Evolutionary conservation across 2,329 filamentous ascomycete genomes (phyloP).

Genomic region (Cryphonectria japonica): DNA sequence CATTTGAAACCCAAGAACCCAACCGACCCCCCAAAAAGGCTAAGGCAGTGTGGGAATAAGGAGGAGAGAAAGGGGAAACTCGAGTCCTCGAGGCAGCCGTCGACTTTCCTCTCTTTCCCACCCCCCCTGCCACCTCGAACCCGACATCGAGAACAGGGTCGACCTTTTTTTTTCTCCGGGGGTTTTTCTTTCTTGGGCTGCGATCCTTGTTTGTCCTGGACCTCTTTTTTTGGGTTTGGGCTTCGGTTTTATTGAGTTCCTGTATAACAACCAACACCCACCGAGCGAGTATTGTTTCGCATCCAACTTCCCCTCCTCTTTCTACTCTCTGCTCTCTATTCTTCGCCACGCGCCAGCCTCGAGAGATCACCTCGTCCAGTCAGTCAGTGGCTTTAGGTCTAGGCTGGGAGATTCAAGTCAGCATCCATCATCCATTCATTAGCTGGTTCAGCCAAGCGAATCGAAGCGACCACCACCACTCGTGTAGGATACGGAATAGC

Average conservation of each 20-base stretch:
- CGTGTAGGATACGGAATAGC: slow-evolving; percentile 19
- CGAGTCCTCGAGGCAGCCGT: slow-evolving; percentile 22
- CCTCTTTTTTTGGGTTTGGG: neutral
- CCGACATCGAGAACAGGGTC: neutral
- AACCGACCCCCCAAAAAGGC: slow-evolving; percentile 17
- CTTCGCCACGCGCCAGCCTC: slow-evolving; percentile 4
- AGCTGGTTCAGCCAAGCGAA: slow-evolving; percentile 27
- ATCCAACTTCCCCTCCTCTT: neutral
- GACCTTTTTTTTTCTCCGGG: neutral
- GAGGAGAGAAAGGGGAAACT: slow-evolving; percentile 20
- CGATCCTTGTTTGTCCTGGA: neutral
- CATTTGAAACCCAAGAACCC: slow-evolving; percentile 24
- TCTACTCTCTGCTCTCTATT: neutral
- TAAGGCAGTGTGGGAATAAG: slow-evolving; percentile 15
- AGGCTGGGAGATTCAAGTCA: slow-evolving; percentile 12
- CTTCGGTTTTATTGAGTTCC: neutral
- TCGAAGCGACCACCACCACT: slow-evolving; percentile 22
- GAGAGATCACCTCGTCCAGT: neutral
- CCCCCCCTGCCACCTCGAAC: neutral
- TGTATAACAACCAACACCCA: neutral
- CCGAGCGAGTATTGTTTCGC: neutral
- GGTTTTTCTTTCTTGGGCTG: neutral
- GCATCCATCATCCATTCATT: slow-evolving; percentile 11
- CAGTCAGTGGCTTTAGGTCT: slow-evolving; percentile 9
- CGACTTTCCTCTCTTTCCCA: neutral